phyloP scores from a whole-genome alignment of 1,284 basidiomycete species.

The Pholiota adiposa region DNA sequence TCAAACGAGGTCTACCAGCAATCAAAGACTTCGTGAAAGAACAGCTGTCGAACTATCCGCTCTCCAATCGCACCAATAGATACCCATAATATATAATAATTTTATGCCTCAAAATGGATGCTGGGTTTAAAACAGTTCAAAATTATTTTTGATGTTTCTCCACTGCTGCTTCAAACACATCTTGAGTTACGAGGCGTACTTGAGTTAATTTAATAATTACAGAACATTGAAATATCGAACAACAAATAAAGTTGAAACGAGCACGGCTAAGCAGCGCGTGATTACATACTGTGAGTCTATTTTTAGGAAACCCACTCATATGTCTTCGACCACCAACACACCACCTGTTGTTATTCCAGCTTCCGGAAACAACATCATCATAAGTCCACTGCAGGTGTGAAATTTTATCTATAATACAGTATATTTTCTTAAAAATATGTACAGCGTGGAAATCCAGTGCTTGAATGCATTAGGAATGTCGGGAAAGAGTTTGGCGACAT shows the following conservation, averaged over 20 bases:
- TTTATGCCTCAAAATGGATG: neutral
- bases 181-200: too few species aligned
- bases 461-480: conserved; percentile 85
- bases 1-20: conserved; percentile 62
- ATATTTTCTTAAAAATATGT: neutral
- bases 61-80: conserved; percentile 24
- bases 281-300: too few species aligned
- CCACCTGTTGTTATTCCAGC: conserved; percentile 74
- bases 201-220: too few species aligned
- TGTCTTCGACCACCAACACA: conserved; percentile 21
- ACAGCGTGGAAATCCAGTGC: conserved; percentile 87
- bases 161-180: too few species aligned
- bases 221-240: too few species aligned
- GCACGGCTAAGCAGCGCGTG: too few species aligned
- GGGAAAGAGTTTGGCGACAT: conserved; percentile 97
- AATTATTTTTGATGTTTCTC: too few species aligned
- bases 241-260: too few species aligned
- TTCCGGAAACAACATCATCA: conserved; percentile 76
- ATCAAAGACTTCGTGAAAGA: conserved; percentile 57
- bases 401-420: neutral
- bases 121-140: too few species aligned
- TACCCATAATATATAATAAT: conserved; percentile 1
- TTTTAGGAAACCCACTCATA: neutral
- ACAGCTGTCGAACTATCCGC: conserved; percentile 26
- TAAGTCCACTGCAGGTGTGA: conserved; percentile 57